Conservation (phyloP, 495 filamentous ascomycete genomes). For the Xylaria sp. region DNA sequence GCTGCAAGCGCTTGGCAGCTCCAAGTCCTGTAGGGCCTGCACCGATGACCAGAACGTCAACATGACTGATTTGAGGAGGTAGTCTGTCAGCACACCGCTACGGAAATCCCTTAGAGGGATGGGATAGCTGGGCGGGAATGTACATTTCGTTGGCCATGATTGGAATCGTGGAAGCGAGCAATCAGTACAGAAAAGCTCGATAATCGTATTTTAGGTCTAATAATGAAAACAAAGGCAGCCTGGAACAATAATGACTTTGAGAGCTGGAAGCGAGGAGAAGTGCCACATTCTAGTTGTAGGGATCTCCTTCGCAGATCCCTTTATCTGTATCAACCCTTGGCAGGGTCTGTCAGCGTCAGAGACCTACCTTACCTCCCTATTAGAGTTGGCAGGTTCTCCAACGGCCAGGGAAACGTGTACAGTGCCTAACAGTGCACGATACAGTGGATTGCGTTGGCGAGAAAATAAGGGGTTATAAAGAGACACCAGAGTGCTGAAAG, state of each 20-base stretch:
- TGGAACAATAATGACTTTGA: background rate
- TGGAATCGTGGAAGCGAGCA: background rate
- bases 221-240: background rate
- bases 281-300: background rate
- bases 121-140: background rate
- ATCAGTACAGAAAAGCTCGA: background rate
- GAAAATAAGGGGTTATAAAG: background rate
- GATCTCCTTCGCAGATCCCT: background rate
- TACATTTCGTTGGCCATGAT: slow-evolving; percentile 16
- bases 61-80: slow-evolving; percentile 60
- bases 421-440: background rate
- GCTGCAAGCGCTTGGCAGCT: slow-evolving; percentile 92
- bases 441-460: background rate
- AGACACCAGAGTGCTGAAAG: background rate
- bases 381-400: no score
- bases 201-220: background rate
- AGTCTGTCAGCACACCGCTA: background rate
- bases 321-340: background rate
- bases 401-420: background rate
- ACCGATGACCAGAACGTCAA: slow-evolving; percentile 95
- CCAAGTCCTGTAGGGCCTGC: slow-evolving; percentile 94
- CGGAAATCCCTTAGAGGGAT: background rate
- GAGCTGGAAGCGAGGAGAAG: background rate
- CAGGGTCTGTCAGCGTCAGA: no score
- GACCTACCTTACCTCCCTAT: no score